Evolutionary conservation across 2,329 filamentous ascomycete genomes (phyloP).

Genomic region (Aspergillus novoparasiticus): DNA sequence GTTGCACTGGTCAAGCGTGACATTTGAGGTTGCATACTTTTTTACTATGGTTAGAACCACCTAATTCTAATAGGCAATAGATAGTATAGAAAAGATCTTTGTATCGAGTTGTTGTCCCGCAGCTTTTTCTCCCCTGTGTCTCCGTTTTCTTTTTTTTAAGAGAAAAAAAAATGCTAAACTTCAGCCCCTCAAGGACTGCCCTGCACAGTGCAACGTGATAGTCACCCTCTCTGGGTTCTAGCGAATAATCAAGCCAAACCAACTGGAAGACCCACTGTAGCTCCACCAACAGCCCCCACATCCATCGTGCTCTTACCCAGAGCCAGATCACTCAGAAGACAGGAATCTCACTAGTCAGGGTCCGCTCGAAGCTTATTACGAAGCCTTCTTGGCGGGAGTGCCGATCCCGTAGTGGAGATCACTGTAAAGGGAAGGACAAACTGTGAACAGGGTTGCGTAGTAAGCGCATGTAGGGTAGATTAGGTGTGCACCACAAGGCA

Average conservation of each 20-base stretch:
- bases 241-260: not conserved
- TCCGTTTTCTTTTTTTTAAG: not conserved
- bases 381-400: not conserved
- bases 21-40: not conserved
- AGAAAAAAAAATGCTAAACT: not conserved
- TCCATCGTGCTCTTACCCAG: not conserved
- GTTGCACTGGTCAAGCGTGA: slow-evolving; percentile 27
- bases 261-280: not conserved
- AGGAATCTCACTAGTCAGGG: not conserved
- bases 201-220: not conserved
- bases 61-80: not conserved
- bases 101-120: not conserved
- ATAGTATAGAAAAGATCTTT: not conserved
- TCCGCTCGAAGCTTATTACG: slow-evolving; percentile 2
- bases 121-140: too few species aligned
- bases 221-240: not conserved
- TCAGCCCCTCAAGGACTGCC: not conserved
- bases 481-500: not conserved
- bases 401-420: slow-evolving; percentile 1
- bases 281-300: not conserved
- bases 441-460: not conserved
- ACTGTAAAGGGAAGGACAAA: not conserved
- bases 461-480: not conserved
- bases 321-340: not conserved
- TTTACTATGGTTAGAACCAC: not conserved